phyloP scores from a whole-genome alignment of 345 rosid genomes.

The Garcia nutans region DNA sequence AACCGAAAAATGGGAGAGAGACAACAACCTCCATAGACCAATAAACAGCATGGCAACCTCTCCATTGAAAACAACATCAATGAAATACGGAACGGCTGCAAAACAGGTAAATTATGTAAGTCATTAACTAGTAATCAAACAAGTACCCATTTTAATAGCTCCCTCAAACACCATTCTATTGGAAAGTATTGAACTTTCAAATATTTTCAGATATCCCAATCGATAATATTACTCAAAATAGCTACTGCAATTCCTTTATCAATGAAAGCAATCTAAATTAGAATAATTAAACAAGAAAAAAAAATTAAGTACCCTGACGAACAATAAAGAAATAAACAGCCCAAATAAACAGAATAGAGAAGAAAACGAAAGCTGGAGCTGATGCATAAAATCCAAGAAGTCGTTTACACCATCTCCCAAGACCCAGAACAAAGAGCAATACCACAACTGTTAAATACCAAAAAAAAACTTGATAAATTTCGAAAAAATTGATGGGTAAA shows the following conservation, averaged over 20 bases:
- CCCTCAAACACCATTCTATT: neutral
- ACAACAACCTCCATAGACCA: constrained; percentile 53
- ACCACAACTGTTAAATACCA: constrained; percentile 33
- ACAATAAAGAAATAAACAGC: constrained; percentile 35
- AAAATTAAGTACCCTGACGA: constrained; percentile 40
- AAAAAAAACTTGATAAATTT: neutral
- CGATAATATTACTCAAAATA: neutral
- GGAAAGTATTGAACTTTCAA: neutral
- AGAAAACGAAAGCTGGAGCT: constrained; percentile 56
- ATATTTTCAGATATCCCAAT: neutral
- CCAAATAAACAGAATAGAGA: constrained; percentile 46
- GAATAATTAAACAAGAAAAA: neutral
- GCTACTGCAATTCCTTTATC: neutral
- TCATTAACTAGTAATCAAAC: neutral
- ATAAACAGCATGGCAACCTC: constrained; percentile 42
- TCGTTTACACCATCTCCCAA: constrained; percentile 47
- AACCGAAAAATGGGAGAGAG: constrained; percentile 3
- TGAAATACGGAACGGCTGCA: constrained; percentile 37
- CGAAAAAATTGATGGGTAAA: neutral
- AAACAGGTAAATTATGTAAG: constrained; percentile 3
- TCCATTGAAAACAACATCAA: constrained; percentile 39
- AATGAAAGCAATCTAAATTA: neutral
- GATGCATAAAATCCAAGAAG: constrained; percentile 45
- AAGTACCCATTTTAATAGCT: neutral
- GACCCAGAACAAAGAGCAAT: constrained; percentile 35